These are phyloP conservation scores for Colletotrichum tropicicola DNA, from an alignment of 2,329 filamentous ascomycete genomes.

Conservation along the genomic window DNA sequence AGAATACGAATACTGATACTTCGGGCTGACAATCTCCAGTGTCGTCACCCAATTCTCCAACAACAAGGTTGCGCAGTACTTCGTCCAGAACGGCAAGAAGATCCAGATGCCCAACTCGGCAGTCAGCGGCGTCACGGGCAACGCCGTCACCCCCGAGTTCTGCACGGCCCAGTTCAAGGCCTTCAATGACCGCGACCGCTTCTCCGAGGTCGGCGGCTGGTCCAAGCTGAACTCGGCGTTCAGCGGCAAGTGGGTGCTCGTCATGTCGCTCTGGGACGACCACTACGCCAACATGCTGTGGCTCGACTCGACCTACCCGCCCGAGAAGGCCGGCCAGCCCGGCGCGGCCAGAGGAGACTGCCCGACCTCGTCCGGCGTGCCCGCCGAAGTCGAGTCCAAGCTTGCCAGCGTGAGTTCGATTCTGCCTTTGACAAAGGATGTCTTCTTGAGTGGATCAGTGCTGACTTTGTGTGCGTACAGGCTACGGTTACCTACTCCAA, in stretches of 20 bases:
- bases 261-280: conserved; percentile 66
- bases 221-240: conserved; percentile 63
- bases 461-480: conserved; percentile 13
- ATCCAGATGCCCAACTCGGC: conserved; percentile 54
- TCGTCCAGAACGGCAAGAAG: conserved; percentile 66
- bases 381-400: conserved; percentile 34
- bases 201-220: conserved; percentile 64
- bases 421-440: too few species aligned
- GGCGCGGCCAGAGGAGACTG: conserved; percentile 37
- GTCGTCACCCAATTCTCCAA: conserved; percentile 68
- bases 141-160: conserved; percentile 65
- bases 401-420: conserved; percentile 31
- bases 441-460: too few species aligned
- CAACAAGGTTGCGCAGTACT: conserved; percentile 65
- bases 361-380: conserved; percentile 35
- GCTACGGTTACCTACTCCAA: conserved; percentile 56
- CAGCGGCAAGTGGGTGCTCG: conserved; percentile 68
- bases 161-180: conserved; percentile 64
- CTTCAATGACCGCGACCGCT: conserved; percentile 62
- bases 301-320: conserved; percentile 71
- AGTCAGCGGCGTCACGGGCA: conserved; percentile 35
- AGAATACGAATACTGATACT: neutral
- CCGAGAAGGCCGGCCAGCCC: conserved; percentile 35
- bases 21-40: conserved; percentile 38
- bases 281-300: conserved; percentile 73